Percentiles rank a stretch among this genome's conserved stretches.
Evolutionary conservation across 2,329 filamentous ascomycete genomes (phyloP).

Genomic region (Cladosporium sp.): DNA sequence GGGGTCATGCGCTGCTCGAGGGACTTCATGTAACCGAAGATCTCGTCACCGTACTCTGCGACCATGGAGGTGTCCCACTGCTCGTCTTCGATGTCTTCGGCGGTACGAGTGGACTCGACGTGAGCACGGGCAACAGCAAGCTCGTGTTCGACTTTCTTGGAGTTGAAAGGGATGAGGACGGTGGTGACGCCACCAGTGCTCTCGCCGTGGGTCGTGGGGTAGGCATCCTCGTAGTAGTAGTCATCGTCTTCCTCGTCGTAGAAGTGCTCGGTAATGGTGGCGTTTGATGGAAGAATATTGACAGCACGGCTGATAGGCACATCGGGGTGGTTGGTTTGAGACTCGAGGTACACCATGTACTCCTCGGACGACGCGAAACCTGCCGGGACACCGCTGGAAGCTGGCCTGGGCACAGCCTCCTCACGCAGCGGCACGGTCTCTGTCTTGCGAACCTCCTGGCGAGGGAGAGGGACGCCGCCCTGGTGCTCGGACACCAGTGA

Average conservation of each 20-base stretch:
- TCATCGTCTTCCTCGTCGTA: constrained; percentile 64
- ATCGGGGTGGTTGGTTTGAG: constrained; percentile 1
- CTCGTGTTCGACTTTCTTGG: constrained; percentile 69
- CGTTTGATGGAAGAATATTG: constrained; percentile 13
- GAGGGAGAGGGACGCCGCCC: constrained; percentile 18
- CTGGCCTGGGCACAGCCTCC: constrained; percentile 24
- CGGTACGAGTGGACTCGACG: constrained; percentile 65
- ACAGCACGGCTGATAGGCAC: constrained; percentile 6
- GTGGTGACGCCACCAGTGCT: constrained; percentile 65
- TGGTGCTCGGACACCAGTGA: not conserved
- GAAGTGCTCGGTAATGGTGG: constrained; percentile 20
- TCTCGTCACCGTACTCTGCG: constrained; percentile 92
- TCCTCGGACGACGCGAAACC: constrained; percentile 16
- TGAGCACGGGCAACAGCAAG: constrained; percentile 66
- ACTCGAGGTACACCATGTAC: constrained; percentile 13
- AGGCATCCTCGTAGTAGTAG: constrained; percentile 69
- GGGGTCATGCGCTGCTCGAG: constrained; percentile 87
- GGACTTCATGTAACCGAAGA: constrained; percentile 86
- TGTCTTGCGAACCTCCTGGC: constrained; percentile 29
- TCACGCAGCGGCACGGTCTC: constrained; percentile 33
- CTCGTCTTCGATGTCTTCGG: constrained; percentile 84
- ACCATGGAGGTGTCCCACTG: constrained; percentile 96
- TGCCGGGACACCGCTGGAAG: constrained; percentile 6
- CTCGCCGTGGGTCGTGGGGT: constrained; percentile 69
- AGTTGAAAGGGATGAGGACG: constrained; percentile 72